phyloP scores from a whole-genome alignment of 2,329 filamentous ascomycete genomes.

The Didymella lethalis region DNA sequence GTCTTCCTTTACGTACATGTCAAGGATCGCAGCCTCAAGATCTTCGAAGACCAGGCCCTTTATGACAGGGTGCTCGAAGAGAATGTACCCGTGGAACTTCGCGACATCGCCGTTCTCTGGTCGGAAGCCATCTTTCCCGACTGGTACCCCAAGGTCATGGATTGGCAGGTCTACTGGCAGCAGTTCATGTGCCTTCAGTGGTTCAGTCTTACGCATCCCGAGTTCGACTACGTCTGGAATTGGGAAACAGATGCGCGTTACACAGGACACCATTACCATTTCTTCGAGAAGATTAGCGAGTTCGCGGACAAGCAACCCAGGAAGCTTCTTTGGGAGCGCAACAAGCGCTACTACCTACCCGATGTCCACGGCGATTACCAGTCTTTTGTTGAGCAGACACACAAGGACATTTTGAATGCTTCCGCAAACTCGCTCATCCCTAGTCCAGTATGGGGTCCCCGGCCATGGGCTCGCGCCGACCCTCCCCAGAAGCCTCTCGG shows the following conservation, averaged over 20 bases:
- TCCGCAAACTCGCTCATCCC: constrained; percentile 51
- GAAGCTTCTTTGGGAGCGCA: constrained; percentile 67
- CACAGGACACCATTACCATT: constrained; percentile 82
- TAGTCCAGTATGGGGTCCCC: constrained; percentile 83
- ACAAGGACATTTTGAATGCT: constrained; percentile 52
- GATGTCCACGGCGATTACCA: constrained; percentile 60
- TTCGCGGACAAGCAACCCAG: constrained; percentile 64
- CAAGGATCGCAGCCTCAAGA: constrained; percentile 62
- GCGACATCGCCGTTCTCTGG: constrained; percentile 76
- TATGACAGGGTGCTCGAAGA: constrained; percentile 68
- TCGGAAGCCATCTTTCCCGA: constrained; percentile 64
- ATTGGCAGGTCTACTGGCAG: constrained; percentile 60
- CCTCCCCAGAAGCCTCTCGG: constrained; percentile 80
- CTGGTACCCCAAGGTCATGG: constrained; percentile 59
- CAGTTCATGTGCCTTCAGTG: constrained; percentile 79
- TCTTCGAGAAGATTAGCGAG: constrained; percentile 69
- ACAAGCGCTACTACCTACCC: constrained; percentile 64
- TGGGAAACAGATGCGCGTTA: constrained; percentile 86
- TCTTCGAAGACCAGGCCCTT: constrained; percentile 66
- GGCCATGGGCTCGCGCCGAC: constrained; percentile 63
- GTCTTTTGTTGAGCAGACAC: constrained; percentile 55
- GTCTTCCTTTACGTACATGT: constrained; percentile 59
- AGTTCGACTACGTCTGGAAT: constrained; percentile 83
- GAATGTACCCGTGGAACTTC: constrained; percentile 73
- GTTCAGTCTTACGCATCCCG: constrained; percentile 76